Base-by-base conservation (phyloP, 2,329 filamentous ascomycete species). In the Elsinoe fawcettii region DNA sequence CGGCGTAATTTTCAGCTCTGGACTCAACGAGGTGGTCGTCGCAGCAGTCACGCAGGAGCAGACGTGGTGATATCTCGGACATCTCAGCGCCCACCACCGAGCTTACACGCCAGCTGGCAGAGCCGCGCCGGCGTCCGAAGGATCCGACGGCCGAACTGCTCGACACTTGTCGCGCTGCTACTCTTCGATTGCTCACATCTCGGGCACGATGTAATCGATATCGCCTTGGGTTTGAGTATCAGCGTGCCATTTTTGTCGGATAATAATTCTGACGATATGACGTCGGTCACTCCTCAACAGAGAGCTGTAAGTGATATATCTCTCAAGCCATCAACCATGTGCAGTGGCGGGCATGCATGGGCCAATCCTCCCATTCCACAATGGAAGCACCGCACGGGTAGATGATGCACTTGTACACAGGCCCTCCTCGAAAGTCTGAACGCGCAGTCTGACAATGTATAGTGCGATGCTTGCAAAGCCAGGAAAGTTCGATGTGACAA, bases 401-500 rank as follows among this genome's bases (percentile, higher is more conserved):
- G n/a, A n/a, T n/a, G n/a, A n/a, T n/a, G n/a, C n/a, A n/a, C n/a
- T n/a, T n/a, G n/a, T n/a, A n/a, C n/a, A n/a, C n/a, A n/a, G n/a
- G n/a, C n/a, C n/a, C n/a, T n/a, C 9, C 27, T 30, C 5, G 27
- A 9, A 9, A 30, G 9, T 30, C 5, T 30, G 27, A 9, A 30
- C 27, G 27, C 9, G 27, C 9, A 30, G 9, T 30, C 27, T 30
- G 27, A 30, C 27, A 30, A 30, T 30, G 9, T 9, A 5, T 30
- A 55, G 53, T 55, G 53, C 20, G 53, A 55, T 22, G 23, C 34
- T 23, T 55, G 53, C 14, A 36, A 36, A 6, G 8, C 37, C 8
- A 5, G 53, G 20, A 47, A 60, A 47, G 43, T 60, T 12, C 57
- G 59, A 12, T 60, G 59, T 23, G 59, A 60, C 39, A 58, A 58